phyloP scores from a whole-genome alignment of 768 basidiomycete species.

The Lactarius akahatsu region DNA sequence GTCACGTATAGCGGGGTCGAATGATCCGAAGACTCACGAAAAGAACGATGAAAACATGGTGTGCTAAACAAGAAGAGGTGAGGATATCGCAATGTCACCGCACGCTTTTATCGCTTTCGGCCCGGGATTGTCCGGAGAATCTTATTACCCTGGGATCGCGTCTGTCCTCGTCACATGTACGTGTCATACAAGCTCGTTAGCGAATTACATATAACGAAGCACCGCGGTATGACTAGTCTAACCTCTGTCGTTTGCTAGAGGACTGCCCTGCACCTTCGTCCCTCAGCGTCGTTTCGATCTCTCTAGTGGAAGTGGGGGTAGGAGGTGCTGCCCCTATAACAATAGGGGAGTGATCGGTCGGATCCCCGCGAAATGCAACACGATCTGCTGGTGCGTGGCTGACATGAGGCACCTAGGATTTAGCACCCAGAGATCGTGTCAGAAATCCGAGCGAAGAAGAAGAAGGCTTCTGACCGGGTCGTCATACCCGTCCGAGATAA shows the following conservation, averaged over 20 bases:
- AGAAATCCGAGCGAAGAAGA: constrained; percentile 11
- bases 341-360: constrained; percentile 16
- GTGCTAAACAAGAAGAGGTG: constrained; percentile 27
- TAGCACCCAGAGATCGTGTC: constrained; percentile 1
- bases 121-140: constrained; percentile 14
- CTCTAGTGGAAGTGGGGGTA: not conserved
- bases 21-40: constrained; percentile 55
- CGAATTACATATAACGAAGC: not conserved
- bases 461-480: constrained; percentile 20
- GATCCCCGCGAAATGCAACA: constrained; percentile 7
- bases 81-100: not conserved
- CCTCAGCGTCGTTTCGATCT: not conserved
- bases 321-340: not conserved
- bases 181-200: not conserved
- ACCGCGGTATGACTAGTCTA: constrained; percentile 7
- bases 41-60: constrained; percentile 78
- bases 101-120: constrained; percentile 2
- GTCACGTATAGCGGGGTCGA: constrained; percentile 22
- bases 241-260: constrained; percentile 12
- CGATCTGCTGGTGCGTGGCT: constrained; percentile 1
- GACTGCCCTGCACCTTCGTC: constrained; percentile 7
- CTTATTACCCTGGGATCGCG: no score
- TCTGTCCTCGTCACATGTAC: not conserved
- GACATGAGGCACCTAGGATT: constrained; percentile 14
- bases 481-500: constrained; percentile 24